Percentiles rank a stretch among this genome's conserved stretches.
phyloP scores from a whole-genome alignment of 805 yeast genomes.

The Metschnikowia anglica region DNA sequence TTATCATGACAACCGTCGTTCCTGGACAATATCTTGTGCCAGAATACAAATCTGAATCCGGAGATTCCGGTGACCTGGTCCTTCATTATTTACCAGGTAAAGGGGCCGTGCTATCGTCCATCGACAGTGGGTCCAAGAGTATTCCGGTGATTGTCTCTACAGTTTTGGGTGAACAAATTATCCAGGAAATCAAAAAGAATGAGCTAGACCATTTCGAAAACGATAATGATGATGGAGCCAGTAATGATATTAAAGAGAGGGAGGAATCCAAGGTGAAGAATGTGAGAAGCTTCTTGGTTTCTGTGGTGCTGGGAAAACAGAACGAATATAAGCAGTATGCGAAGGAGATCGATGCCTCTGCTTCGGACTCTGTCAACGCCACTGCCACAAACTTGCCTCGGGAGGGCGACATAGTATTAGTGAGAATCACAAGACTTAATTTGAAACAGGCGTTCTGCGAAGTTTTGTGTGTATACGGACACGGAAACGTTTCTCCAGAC shows the following conservation, averaged over 20 bases:
- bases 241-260: conserved; percentile 19
- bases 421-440: conserved; percentile 66
- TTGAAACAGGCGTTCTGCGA: conserved; percentile 75
- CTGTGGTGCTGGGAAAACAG: conserved; percentile 29
- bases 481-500: conserved; percentile 56
- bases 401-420: conserved; percentile 81
- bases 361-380: conserved; percentile 19
- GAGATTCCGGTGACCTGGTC: conserved; percentile 26
- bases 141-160: conserved; percentile 56
- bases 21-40: conserved; percentile 85
- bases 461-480: conserved; percentile 63
- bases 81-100: conserved; percentile 57
- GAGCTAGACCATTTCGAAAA: conserved; percentile 1
- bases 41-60: conserved; percentile 34
- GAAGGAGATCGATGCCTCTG: conserved; percentile 20
- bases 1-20: conserved; percentile 20
- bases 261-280: conserved; percentile 4
- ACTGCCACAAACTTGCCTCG: conserved; percentile 62
- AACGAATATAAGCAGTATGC: conserved; percentile 29
- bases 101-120: conserved; percentile 57
- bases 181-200: conserved; percentile 24
- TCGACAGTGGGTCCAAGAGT: conserved; percentile 37
- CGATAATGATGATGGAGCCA: conserved; percentile 5
- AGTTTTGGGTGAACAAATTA: conserved; percentile 56
- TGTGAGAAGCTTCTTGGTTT: conserved; percentile 27